Base-by-base conservation (phyloP, 495 filamentous ascomycete genomes). In the Aspergillus mulundensis region DNA sequence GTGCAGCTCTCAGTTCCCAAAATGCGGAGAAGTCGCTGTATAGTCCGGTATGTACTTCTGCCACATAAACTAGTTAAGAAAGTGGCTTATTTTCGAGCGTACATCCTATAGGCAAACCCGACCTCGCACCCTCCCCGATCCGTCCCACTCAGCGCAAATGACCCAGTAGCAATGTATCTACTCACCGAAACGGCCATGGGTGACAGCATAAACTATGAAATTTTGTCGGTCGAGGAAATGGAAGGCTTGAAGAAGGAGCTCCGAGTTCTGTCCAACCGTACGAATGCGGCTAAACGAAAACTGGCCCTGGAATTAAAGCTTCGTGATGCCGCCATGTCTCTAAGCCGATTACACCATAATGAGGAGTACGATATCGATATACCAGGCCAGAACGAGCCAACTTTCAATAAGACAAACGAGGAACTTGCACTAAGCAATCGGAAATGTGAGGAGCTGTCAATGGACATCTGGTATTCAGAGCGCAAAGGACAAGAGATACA, bases 251-350 rank as follows among this genome's bases (percentile, higher is more conserved):
- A 97, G 76, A 95, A 89, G 66, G 89, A 95, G 71, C 77, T 84
- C 46, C 76, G 81, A 39, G 71, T 83, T 12, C 70, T 97, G 24
- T 77, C 79, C 24, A 81, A 79, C 60, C 86, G 89, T n/a, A 85
- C 94, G 62, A 89, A 91, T 53, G 83, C 86, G 43, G 83, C 89
- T 11, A 84, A 85, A 64, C 81, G 88, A 34, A 96, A 89, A 70
- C 78, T 97, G 36, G 83, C 85, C n/a, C 84, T 97, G 44, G 94
- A 98, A 65, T 89, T 84, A 20, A 97, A 97, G 71, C 86, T 96
- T 55, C 86, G 90, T 56, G 93, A 97, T 79, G 95, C 94, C 0
- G 92, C 95, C 11, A 79, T 86, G 56, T 94, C 89, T 15, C 85
- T 98, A 66, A 84, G 83, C 42, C 79, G 88, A 60, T 73, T 98